A percentile compares a stretch with the other conserved stretches of the same genome.
Evolutionary conservation across 352 stramenopile genomes (phyloP).

Genomic region (Phytopythium cucurbitacearum): DNA sequence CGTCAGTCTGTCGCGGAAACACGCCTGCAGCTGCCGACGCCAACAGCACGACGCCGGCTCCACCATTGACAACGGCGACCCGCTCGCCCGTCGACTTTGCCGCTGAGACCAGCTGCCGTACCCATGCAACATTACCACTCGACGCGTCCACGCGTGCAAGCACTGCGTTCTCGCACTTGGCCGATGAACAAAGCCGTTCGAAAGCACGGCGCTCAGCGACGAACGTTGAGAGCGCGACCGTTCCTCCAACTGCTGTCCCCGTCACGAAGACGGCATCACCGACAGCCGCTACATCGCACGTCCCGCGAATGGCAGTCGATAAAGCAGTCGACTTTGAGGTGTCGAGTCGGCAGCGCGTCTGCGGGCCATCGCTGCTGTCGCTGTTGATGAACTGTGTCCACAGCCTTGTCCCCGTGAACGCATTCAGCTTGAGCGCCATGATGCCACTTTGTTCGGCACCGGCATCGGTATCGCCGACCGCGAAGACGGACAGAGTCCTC

Average conservation of each 20-base stretch:
- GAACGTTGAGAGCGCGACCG: conserved; percentile 10
- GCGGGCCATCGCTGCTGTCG: too few species aligned
- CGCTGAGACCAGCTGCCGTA: conserved; percentile 13
- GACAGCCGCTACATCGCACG: conserved; percentile 1
- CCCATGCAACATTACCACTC: conserved; percentile 16
- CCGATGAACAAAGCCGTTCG: conserved; percentile 6
- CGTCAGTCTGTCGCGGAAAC: conserved; percentile 3
- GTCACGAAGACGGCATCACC: conserved; percentile 11
- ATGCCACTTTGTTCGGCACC: too few species aligned
- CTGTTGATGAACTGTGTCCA: too few species aligned
- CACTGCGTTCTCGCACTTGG: conserved; percentile 12
- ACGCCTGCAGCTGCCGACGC: neutral
- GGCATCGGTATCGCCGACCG: too few species aligned
- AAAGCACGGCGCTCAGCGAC: conserved; percentile 13
- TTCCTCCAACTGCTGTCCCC: conserved; percentile 12
- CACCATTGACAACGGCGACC: conserved; percentile 1
- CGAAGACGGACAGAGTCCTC: too few species aligned
- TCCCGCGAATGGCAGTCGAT: conserved; percentile 1
- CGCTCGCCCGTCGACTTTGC: conserved; percentile 10
- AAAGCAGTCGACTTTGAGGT: neutral
- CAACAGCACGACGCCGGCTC: conserved; percentile 3
- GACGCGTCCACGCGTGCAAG: conserved; percentile 5
- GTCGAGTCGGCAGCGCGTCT: neutral
- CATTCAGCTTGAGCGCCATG: too few species aligned
- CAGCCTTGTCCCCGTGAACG: too few species aligned